Base-by-base conservation (phyloP, 352 stramenopile genomes). In the Phytopythium aichiense region DNA sequence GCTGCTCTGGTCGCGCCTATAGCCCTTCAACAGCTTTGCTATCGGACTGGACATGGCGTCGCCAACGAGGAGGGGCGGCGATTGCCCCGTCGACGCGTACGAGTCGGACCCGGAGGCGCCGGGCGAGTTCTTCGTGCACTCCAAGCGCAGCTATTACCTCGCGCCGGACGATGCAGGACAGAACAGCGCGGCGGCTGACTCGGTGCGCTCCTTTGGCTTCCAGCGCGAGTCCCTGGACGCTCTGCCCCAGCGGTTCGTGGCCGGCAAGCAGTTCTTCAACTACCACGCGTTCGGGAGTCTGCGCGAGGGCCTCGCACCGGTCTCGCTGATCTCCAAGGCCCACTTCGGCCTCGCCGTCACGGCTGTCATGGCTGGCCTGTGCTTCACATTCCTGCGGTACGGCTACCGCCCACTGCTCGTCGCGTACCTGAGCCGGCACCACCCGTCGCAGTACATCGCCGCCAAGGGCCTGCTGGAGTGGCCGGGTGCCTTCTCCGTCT, bases 401-500 rank as follows among this genome's bases (percentile, higher is more conserved):
- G 72, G 35, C 1, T 84, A 77, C 61, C 74, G 70, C 0, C 76
- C 74, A n/a, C 48, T 85, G 37, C 74, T 89, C 12, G 66, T 77
- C 22, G 65, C 65, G 58, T 83, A 73, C 52, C 37, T 88, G 52
- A 74, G 67, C 50, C 22, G 63, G 35, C 65, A 76, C 38, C 76
- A 83, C 38, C 45, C 67, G 7, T 61, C 63, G 42, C 68, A 79
- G 30, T 79, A 79, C 49, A 58, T 65, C 20, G 60, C 71, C 2
- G 65, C 45, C 31, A 62, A 67, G 56, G 63, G 73, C 30, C 54
- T 85, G 20, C 49, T 96, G 20, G 73, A 94, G 23, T 88, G 94
- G 64, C 74, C 84, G 3, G 84, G 75, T 15, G 77, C 77, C 0
- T 77, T 95, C 31, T 88, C 90, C 2, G 78, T 97, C 8, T 68